phyloP scores from a whole-genome alignment of 495 filamentous ascomycete species.

The Margaritispora aquatica region DNA sequence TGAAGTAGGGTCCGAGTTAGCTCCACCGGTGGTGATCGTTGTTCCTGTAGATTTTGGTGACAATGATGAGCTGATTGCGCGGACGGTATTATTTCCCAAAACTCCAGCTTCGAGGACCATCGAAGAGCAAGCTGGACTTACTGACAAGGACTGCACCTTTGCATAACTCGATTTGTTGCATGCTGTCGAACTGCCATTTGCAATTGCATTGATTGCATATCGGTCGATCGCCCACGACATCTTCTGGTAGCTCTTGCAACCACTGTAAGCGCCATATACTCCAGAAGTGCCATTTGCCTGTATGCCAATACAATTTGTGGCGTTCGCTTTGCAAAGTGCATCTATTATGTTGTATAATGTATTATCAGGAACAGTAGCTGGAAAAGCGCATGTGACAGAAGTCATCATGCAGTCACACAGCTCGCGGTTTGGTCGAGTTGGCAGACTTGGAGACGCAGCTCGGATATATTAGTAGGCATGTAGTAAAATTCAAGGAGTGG shows the following conservation, averaged over 20 bases:
- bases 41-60: not conserved
- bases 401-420: slow-evolving; percentile 78
- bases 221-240: slow-evolving; percentile 71
- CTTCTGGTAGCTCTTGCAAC: slow-evolving; percentile 72
- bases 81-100: not conserved
- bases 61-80: not conserved
- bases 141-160: not conserved
- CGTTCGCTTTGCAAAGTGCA: slow-evolving; percentile 56
- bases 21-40: not conserved
- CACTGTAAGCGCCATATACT: slow-evolving; percentile 77
- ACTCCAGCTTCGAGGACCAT: not conserved
- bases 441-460: slow-evolving; percentile 52
- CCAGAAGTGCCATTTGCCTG: slow-evolving; percentile 60
- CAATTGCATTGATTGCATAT: slow-evolving; percentile 62
- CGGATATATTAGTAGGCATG: not conserved
- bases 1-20: not conserved
- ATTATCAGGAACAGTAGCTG: slow-evolving; percentile 28
- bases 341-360: slow-evolving; percentile 60
- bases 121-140: not conserved
- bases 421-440: slow-evolving; percentile 64
- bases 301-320: slow-evolving; percentile 58
- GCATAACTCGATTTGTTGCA: slow-evolving; percentile 42
- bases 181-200: slow-evolving; percentile 38
- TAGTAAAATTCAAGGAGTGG: not conserved
- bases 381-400: slow-evolving; percentile 60